phyloP scores from a whole-genome alignment of 1,284 basidiomycete species.

The Melampsora medusae region DNA sequence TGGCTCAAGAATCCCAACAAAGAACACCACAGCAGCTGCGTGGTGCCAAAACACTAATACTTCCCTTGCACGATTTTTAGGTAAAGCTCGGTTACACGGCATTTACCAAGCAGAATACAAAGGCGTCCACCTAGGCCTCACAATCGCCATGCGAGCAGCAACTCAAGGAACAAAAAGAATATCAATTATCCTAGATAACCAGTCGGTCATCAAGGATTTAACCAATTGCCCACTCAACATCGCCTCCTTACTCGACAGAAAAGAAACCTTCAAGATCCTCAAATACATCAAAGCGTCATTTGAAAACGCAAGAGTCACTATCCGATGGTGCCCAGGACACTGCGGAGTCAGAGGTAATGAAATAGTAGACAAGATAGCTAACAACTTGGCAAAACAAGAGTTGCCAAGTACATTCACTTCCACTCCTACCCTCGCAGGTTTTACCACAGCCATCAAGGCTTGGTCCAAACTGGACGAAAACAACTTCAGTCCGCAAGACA shows the following conservation, averaged over 20 bases:
- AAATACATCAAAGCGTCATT: no score
- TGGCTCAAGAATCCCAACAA: not conserved
- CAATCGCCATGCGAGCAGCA: no score
- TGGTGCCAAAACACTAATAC: not conserved
- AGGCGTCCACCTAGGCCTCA: no score
- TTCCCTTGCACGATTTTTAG: not conserved
- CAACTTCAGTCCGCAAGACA: not conserved
- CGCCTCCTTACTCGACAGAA: no score
- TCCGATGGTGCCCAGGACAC: constrained; percentile 2
- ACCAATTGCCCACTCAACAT: no score
- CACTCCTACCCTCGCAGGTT: not conserved
- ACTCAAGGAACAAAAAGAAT: no score
- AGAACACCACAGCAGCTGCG: not conserved
- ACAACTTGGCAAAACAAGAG: not conserved
- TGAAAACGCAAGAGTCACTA: not conserved
- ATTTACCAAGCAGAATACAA: not conserved
- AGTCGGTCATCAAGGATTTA: no score
- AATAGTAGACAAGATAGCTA: no score
- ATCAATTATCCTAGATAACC: no score
- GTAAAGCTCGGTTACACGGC: not conserved
- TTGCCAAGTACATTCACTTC: not conserved
- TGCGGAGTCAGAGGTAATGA: not conserved
- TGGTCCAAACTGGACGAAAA: not conserved
- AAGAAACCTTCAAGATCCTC: no score
- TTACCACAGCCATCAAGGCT: not conserved